Conservation (phyloP, 805 yeast genomes). For the Myxozyma monticola region DNA sequence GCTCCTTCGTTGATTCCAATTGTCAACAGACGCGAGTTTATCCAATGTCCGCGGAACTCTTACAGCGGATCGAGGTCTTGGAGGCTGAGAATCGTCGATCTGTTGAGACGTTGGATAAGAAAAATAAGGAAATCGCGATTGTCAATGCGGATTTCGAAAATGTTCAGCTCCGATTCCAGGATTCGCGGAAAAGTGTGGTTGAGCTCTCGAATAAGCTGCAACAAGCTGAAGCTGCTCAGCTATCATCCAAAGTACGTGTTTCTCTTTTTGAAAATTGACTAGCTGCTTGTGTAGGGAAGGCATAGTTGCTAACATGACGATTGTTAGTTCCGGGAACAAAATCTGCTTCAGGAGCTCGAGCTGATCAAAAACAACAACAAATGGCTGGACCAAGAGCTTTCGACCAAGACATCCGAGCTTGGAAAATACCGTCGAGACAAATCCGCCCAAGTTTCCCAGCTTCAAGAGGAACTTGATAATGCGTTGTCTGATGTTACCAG, state of each 20-base stretch:
- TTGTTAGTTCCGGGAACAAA: constrained; percentile 42
- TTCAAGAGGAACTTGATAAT: constrained; percentile 43
- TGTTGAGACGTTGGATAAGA: constrained; percentile 37
- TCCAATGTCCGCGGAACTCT: too few relatives aligned
- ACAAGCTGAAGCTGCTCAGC: constrained; percentile 36
- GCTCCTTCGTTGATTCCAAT: too few relatives aligned
- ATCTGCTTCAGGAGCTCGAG: constrained; percentile 46
- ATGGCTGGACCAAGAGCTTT: constrained; percentile 46
- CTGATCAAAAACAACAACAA: constrained; percentile 45
- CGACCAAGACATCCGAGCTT: constrained; percentile 39
- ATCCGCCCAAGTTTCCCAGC: constrained; percentile 37
- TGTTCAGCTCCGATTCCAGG: constrained; percentile 41
- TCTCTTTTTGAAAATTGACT: not conserved
- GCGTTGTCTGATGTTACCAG: constrained; percentile 39
- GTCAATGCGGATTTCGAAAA: constrained; percentile 44
- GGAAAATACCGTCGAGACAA: constrained; percentile 37
- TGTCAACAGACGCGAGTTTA: too few relatives aligned
- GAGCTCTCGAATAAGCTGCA: constrained; percentile 45
- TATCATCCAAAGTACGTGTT: constrained; percentile 31
- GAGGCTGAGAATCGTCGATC: constrained; percentile 35
- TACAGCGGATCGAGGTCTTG: constrained; percentile 26
- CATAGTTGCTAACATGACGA: constrained; percentile 5
- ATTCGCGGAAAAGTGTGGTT: constrained; percentile 45
- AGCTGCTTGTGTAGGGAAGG: not conserved
- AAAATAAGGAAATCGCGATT: constrained; percentile 34